phyloP scores from a whole-genome alignment of 2,329 filamentous ascomycete species.

The Aspergillus phoenicis region DNA sequence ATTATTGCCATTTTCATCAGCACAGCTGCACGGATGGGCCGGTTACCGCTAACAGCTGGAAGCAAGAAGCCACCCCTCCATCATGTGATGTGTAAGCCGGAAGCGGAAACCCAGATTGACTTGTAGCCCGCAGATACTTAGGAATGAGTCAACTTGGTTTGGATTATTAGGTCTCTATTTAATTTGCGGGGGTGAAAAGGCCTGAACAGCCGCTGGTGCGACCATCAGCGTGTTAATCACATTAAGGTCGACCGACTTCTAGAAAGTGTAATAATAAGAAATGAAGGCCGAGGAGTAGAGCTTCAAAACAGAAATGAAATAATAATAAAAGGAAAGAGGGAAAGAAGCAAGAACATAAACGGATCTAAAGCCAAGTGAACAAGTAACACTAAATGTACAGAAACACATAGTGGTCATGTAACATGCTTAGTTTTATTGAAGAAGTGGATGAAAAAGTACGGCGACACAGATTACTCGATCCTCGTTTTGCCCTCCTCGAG shows the following conservation, averaged over 20 bases:
- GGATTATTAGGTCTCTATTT: background rate
- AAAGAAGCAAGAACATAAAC: background rate
- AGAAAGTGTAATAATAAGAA: conserved; percentile 14
- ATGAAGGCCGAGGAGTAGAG: background rate
- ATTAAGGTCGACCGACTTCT: conserved; percentile 4
- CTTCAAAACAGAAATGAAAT: background rate
- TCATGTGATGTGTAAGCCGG: background rate
- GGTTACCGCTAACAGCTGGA: background rate
- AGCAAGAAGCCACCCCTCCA: background rate
- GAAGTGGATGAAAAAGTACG: background rate
- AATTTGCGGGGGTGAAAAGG: background rate
- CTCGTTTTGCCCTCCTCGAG: conserved; percentile 98
- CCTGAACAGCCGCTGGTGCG: background rate
- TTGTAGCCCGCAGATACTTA: background rate
- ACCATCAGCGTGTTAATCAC: conserved; percentile 7
- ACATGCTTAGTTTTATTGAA: background rate
- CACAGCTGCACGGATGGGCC: background rate
- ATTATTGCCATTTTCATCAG: background rate
- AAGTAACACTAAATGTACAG: background rate
- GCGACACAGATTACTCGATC: conserved; percentile 62
- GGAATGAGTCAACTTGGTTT: background rate
- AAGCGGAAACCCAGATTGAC: background rate
- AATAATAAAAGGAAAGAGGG: conserved; percentile 1
- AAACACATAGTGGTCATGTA: background rate
- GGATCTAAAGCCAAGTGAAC: background rate